A percentile compares a stretch with the other conserved stretches of the same genome.
Evolutionary conservation across 106 monocot species (phyloP).

Genomic region (Triglochin maritima): DNA sequence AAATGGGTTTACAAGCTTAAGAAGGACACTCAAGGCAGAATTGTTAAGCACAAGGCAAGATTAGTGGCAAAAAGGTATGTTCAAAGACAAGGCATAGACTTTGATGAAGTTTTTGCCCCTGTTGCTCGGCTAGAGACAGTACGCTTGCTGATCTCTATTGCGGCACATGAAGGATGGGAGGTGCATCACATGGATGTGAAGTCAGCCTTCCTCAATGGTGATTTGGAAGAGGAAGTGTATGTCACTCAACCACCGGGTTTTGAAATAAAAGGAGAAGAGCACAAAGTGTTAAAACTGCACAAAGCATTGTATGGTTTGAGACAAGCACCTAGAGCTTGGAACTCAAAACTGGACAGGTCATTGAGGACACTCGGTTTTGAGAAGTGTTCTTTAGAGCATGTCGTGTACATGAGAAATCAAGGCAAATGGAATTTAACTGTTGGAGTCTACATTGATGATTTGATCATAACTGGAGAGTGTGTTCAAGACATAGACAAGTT

Average conservation of each 20-base stretch:
- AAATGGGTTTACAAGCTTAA: conserved; percentile 10
- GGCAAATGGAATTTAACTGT: not conserved
- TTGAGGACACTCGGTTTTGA: conserved; percentile 1
- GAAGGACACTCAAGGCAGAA: not conserved
- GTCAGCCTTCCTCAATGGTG: conserved; percentile 8
- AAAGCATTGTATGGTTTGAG: conserved; percentile 6
- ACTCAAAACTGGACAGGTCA: not conserved
- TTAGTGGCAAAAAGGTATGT: not conserved
- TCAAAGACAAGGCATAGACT: conserved; percentile 2
- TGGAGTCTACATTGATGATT: conserved; percentile 4
- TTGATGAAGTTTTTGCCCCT: not conserved
- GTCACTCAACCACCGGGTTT: not conserved
- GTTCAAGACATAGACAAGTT: not conserved
- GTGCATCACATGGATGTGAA: conserved; percentile 8
- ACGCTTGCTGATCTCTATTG: not conserved
- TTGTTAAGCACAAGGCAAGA: not conserved
- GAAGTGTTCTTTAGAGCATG: conserved; percentile 1
- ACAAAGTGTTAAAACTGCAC: not conserved
- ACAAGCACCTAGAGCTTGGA: conserved; percentile 4
- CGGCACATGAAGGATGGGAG: not conserved
- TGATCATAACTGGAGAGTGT: not conserved
- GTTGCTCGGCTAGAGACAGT: not conserved
- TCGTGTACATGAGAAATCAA: not conserved
- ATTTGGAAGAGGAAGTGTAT: conserved; percentile 1
- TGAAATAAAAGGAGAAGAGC: not conserved